Percentiles rank a stretch among this genome's conserved stretches.
Evolutionary conservation across 257 asterid species (phyloP).

Genomic region (Jaltomata sinuosa): DNA sequence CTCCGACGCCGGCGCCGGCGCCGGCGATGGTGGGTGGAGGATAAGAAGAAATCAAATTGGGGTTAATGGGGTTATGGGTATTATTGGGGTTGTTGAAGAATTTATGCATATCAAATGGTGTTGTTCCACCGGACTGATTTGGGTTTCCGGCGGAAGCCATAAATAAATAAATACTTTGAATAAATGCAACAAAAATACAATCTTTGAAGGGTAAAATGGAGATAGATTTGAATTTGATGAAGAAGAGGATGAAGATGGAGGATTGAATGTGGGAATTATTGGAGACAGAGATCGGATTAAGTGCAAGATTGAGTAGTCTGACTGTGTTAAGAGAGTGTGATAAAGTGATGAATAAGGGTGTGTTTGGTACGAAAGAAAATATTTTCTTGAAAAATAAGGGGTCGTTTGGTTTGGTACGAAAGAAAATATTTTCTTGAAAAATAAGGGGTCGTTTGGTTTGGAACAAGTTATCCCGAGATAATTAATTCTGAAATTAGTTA

Average conservation of each 20-base stretch:
- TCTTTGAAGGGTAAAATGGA: background rate
- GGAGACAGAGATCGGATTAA: background rate
- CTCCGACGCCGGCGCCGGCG: slow-evolving; percentile 26
- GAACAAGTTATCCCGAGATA: too few species aligned
- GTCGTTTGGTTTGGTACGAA: too few species aligned
- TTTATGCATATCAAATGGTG: slow-evolving; percentile 64
- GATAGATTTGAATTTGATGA: background rate
- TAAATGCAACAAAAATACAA: background rate
- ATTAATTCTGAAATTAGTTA: too few species aligned
- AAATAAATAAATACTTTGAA: background rate
- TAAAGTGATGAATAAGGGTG: too few species aligned
- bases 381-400: too few species aligned
- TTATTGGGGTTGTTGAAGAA: slow-evolving; percentile 37
- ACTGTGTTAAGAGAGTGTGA: background rate
- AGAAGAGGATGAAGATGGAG: background rate
- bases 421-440: too few species aligned
- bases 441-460: too few species aligned
- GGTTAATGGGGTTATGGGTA: slow-evolving; percentile 32
- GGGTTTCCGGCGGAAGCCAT: slow-evolving; percentile 67
- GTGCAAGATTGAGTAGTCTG: background rate
- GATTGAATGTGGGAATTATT: background rate
- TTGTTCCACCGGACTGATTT: slow-evolving; percentile 64
- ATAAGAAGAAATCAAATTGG: slow-evolving; percentile 33
- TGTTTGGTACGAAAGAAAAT: too few species aligned
- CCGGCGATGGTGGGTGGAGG: slow-evolving; percentile 33